Conservation (phyloP, 2,329 filamentous ascomycete genomes). For the Purpureocillium lavendulum region DNA sequence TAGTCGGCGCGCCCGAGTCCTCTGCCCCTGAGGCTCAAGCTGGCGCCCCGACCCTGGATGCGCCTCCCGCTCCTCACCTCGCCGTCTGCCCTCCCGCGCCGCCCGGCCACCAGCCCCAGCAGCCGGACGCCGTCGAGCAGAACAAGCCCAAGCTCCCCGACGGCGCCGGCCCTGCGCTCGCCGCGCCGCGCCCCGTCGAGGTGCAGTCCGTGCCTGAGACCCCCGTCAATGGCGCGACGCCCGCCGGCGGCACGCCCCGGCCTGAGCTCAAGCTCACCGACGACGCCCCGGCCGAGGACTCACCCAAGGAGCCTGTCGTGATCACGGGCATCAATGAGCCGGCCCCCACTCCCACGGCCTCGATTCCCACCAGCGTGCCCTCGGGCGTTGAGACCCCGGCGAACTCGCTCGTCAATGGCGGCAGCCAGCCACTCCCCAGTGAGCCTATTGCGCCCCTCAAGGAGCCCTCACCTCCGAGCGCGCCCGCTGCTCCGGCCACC, state of each 20-base stretch:
- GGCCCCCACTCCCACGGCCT: constrained; percentile 11
- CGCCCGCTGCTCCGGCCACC: constrained; percentile 3
- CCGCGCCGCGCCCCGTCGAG: constrained; percentile 24
- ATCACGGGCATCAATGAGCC: constrained; percentile 16
- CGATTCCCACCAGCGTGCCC: constrained; percentile 11
- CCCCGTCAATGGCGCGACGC: constrained; percentile 23
- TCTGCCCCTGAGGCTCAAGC: constrained; percentile 18
- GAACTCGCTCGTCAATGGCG: constrained; percentile 11
- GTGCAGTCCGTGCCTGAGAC: constrained; percentile 26
- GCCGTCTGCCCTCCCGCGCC: constrained; percentile 9
- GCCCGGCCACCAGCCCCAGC: constrained; percentile 9
- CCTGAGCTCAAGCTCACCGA: constrained; percentile 24
- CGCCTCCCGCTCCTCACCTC: constrained; percentile 1
- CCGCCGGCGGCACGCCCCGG: constrained; percentile 24
- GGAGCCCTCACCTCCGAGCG: not conserved
- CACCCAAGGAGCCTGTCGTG: constrained; percentile 15
- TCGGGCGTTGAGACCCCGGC: not conserved
- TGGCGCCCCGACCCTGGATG: constrained; percentile 16
- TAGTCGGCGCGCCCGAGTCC: constrained; percentile 20
- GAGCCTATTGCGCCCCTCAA: too few relatives aligned
- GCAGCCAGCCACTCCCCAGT: constrained; percentile 3
- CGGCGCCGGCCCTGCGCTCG: constrained; percentile 9
- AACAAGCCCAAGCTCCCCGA: constrained; percentile 9
- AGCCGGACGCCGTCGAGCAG: constrained; percentile 8
- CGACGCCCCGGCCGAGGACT: constrained; percentile 16